Conservation (phyloP, 176 grass and related monocot species). For the Oryza meyeriana region DNA sequence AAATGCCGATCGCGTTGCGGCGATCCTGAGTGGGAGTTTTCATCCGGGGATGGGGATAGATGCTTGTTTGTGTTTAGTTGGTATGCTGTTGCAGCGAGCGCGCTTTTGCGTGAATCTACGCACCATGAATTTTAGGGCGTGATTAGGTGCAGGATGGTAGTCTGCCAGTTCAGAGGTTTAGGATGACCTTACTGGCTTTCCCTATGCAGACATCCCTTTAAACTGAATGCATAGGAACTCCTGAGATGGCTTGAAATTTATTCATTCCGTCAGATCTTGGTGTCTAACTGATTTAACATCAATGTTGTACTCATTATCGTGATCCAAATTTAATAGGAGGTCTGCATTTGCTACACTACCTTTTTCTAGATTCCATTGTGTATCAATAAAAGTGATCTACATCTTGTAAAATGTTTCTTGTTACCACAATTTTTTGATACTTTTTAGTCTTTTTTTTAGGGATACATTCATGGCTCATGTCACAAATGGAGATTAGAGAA, state of each 20-base stretch:
- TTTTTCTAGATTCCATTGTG: too few relatives aligned
- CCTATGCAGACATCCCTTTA: not conserved
- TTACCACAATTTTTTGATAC: too few relatives aligned
- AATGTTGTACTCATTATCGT: conserved; percentile 1
- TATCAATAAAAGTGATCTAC: too few relatives aligned
- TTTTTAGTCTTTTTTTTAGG: too few relatives aligned
- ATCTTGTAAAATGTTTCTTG: too few relatives aligned
- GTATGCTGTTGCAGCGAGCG: not conserved
- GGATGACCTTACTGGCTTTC: not conserved
- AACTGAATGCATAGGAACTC: not conserved
- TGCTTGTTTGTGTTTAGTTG: not conserved
- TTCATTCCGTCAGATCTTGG: not conserved
- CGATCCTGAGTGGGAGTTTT: not conserved
- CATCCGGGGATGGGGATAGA: not conserved
- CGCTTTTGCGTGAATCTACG: not conserved
- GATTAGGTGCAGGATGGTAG: not conserved
- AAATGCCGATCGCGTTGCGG: not conserved
- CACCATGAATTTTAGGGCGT: not conserved
- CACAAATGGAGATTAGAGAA: too few relatives aligned
- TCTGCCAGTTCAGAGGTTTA: not conserved
- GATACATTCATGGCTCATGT: too few relatives aligned
- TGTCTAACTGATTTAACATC: not conserved
- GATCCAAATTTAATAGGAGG: too few relatives aligned
- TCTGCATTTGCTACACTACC: too few relatives aligned
- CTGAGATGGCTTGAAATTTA: not conserved